Percentiles rank a stretch among this genome's conserved stretches.
phyloP scores from a whole-genome alignment of 805 yeast genomes.

The Pichia scutulata region DNA sequence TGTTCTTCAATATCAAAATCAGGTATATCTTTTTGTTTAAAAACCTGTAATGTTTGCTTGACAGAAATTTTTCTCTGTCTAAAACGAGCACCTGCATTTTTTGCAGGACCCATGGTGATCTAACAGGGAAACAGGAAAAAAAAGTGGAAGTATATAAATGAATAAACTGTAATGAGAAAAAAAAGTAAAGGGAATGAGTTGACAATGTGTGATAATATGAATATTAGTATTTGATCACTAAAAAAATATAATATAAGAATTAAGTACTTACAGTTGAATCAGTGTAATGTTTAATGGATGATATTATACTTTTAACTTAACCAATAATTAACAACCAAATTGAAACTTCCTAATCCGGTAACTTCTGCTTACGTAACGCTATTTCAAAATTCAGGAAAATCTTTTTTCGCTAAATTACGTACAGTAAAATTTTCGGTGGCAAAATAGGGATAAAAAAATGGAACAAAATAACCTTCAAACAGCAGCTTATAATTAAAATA shows the following conservation, averaged over 20 bases:
- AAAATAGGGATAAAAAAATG: neutral
- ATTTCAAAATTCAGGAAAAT: neutral
- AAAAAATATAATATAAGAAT: neutral
- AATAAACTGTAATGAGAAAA: neutral
- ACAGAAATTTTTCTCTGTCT: constrained; percentile 93
- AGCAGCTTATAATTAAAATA: neutral
- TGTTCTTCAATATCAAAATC: constrained; percentile 69
- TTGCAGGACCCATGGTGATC: constrained; percentile 27
- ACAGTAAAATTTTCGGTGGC: neutral
- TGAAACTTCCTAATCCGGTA: neutral
- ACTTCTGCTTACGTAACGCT: neutral
- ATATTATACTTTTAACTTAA: neutral
- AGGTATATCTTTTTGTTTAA: constrained; percentile 73
- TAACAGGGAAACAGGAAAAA: neutral
- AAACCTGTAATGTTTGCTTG: constrained; percentile 74
- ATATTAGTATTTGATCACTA: neutral
- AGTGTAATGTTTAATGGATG: neutral
- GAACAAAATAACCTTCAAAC: neutral
- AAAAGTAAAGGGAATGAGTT: neutral
- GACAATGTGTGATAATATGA: neutral
- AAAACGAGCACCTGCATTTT: constrained; percentile 59
- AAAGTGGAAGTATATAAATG: neutral
- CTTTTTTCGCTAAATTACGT: neutral
- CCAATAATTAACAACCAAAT: neutral
- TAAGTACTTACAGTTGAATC: neutral